Evolutionary conservation across 2,329 filamentous ascomycete genomes (phyloP), one percentile per base, ranked within the genome.

Genomic region (Dothideomycetes sp.): DNA sequence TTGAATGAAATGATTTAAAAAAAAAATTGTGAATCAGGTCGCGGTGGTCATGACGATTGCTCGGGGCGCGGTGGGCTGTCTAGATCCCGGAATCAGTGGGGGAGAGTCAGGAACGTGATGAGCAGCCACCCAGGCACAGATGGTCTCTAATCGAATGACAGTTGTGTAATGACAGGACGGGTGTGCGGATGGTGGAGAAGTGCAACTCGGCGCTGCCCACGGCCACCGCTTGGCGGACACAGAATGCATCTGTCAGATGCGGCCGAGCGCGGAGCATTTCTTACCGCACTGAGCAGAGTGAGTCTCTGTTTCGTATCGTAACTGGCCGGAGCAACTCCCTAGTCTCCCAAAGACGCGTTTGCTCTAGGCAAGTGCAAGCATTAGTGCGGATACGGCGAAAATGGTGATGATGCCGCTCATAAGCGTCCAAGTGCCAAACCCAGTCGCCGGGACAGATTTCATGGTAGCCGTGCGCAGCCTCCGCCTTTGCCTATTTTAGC

Each of bases 321-420:
- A 41, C 39, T 41, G 39, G 39, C 36, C 34, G 39, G 39, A 41
- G 39, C 39, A 41, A 36, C 34, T 41, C 34, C 39, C 39, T 41
- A 41, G 39, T 37, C 27, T 15, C 18, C 19, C 39, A 19, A 30
- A 11, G 14, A 27, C 19, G 11, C 27, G 19, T 35, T 34, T 34
- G 14, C 27, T 41, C 29, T 33, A 9, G 39, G 39, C 19, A 41
- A 41, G 39, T 22, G 34, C 34, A 41, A 7, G 34, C 39, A 41
- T 33, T 41, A 41, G 39, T 18, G 29, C 34, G 39, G 36, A 36
- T 19, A 36, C 19, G 22, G 34, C 39, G 34, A 15, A 11, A 34
- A 19, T 37, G 38, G 31, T 36, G 38, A 40, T 40, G 38, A 40
- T 40, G 38, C 31, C 38, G 8, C 38, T 40, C n/a, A n/a, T 12